Base-by-base conservation (phyloP, 768 basidiomycete genomes). In the Mycena epipterygia region DNA sequence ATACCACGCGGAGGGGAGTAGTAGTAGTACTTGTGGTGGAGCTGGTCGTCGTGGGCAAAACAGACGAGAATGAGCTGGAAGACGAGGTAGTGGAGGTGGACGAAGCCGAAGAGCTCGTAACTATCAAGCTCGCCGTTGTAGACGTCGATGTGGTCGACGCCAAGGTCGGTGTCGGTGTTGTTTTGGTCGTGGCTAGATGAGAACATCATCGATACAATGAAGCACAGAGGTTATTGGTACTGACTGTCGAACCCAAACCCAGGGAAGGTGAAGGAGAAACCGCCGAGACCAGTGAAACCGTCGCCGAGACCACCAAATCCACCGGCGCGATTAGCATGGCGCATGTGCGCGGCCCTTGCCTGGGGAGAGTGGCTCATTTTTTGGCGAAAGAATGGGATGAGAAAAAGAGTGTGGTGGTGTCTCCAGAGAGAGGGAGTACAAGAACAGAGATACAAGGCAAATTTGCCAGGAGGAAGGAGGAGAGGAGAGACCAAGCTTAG, bases 381-480 rank as follows among this genome's bases (percentile, higher is more conserved):
- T 35, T 23, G 13, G 17, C 16, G 44, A 73, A 70, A 3, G 68
- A 70, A 35, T 29, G 68, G 48, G 23, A 29, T 14, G 64, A 32
- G 25, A 14, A 69, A 73, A 73, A 64, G 72, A 73, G 49, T 67
- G 72, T 73, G 72, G 51, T 41, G 60, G 25, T n/a, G n/a, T n/a
- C 67, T 68, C 68, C 29, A 29, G 52, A 42, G 53, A 58, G 67
- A 44, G n/a, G 57, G 59, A 37, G 58, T 60, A 66, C 56, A 66
- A 37, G 52, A 27, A 59, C 35, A 17, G 5, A 21, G 12, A n/a
- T 67, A 48, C 58, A 59, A 41, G 41, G 32, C 57, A n/a, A n/a
- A n/a, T n/a, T n/a, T n/a, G n/a, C n/a, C n/a, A n/a, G n/a, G n/a
- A n/a, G n/a, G n/a, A n/a, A n/a, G n/a, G n/a, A n/a, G n/a, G n/a